Evolutionary conservation across 2,329 filamentous ascomycete species (phyloP), one percentile per base, ranked within the genome.

Genomic region (Phialocephala subalpina): DNA sequence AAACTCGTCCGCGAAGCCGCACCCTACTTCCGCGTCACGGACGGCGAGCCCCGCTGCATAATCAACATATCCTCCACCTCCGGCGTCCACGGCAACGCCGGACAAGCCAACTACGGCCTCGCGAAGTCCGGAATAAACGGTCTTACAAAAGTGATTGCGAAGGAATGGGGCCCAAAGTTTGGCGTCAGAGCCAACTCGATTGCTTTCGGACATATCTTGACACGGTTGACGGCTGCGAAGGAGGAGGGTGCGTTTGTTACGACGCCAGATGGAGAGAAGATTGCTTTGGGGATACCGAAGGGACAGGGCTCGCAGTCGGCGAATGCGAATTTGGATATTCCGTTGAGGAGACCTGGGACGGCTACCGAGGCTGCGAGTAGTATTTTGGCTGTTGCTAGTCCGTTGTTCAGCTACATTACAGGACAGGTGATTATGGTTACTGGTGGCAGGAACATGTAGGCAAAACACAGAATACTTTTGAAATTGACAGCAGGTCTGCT

Each of bases 371-470:
- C 93, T 12, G 94, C 93, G 29, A 87, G 87, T 66, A 87, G 88
- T 42, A 87, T 97, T 60, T 76, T 97, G 76, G 93, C 90, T 7
- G 89, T 96, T 33, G 92, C 90, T 2, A 95, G 92, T 75, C 93
- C 94, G 33, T 78, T 94, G 75, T 93, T 96, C 74, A 89, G 89
- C 47, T 97, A 97, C 81, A 92, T 97, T 3, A 90, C 86, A 68
- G 93, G 94, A 0, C 93, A 97, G 85, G 95, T 92, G 0, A 91
- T 97, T 72, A 92, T 90, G 81, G 92, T 96, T 60, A 96, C 92
- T 5, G 93, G 93, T 16, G 93, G 93, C 2, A 82, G 86, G 65
- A 87, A 87, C 70, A 88, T 87, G 82, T 88, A 74, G 63, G 27
- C 11, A 1, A 53, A 49, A 6, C 6, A 49, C 6, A 7, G 5